Conservation (phyloP, 768 basidiomycete genomes). For the Rhodocollybia butyracea region DNA sequence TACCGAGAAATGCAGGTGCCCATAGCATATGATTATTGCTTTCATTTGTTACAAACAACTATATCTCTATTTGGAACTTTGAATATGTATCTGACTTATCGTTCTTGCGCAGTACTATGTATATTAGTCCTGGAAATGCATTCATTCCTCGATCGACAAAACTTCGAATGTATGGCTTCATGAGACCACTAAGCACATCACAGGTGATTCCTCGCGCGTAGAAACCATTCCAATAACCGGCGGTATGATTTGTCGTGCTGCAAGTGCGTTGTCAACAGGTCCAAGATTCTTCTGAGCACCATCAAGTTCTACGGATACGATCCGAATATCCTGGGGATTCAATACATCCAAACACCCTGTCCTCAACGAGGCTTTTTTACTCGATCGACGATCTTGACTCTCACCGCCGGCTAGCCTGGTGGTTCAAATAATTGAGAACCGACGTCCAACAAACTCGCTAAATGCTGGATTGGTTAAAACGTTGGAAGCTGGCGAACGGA, state of each 20-base stretch:
- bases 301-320: no score
- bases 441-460: no score
- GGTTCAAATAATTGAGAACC: no score
- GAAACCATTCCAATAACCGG: no score
- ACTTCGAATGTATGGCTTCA: background rate
- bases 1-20: background rate
- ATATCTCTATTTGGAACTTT: background rate
- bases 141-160: background rate
- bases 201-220: no score
- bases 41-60: background rate
- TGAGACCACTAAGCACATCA: no score
- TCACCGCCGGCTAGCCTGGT: no score
- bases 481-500: background rate
- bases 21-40: background rate
- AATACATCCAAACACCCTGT: background rate
- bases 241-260: no score
- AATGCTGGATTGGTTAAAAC: background rate
- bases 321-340: no score
- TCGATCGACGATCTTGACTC: background rate
- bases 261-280: no score
- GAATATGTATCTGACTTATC: background rate
- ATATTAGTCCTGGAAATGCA: background rate
- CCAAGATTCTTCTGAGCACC: no score
- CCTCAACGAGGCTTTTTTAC: background rate
- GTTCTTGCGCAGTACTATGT: background rate